These are phyloP conservation scores for Albophoma yamanashiensis DNA, from an alignment of 2,329 filamentous ascomycete species.

Conservation along the genomic window DNA sequence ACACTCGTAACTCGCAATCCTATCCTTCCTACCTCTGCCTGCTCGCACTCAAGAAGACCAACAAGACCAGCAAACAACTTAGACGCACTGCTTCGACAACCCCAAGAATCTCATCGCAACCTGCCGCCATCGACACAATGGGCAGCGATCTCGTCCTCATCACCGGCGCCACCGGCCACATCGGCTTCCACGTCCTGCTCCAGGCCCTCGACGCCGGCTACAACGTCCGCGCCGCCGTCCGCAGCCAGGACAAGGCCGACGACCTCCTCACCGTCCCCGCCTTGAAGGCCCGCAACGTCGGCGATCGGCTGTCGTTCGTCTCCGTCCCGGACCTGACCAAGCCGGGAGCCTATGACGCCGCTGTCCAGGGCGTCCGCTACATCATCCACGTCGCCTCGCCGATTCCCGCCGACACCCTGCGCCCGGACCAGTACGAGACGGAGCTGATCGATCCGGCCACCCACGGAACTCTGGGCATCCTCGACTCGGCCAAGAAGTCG, in stretches of 20 bases:
- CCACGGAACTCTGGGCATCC: constrained; percentile 22
- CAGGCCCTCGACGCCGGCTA: constrained; percentile 13
- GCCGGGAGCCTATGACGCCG: constrained; percentile 26
- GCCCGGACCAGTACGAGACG: constrained; percentile 3
- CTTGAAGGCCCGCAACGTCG: constrained; percentile 4
- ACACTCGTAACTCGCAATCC: too few relatives aligned
- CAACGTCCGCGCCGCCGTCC: constrained; percentile 17
- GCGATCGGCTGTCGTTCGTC: constrained; percentile 9
- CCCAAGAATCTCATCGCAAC: background rate
- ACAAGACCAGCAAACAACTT: background rate
- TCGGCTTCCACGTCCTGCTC: constrained; percentile 17
- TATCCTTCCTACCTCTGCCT: background rate
- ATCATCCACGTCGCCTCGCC: constrained; percentile 22
- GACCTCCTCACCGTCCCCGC: constrained; percentile 3
- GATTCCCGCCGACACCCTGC: constrained; percentile 4
- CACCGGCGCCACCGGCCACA: constrained; percentile 19
- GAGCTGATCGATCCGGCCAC: constrained; percentile 21
- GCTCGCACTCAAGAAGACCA: background rate
- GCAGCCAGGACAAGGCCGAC: constrained; percentile 9
- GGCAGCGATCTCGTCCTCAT: constrained; percentile 9
- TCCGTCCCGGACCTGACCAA: constrained; percentile 25
- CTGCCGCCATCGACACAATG: background rate
- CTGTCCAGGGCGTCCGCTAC: constrained; percentile 24
- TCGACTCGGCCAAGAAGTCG: constrained; percentile 21
- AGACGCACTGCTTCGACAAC: background rate